Conservation (phyloP, 345 rosid genomes). For the Brassica carinata region DNA sequence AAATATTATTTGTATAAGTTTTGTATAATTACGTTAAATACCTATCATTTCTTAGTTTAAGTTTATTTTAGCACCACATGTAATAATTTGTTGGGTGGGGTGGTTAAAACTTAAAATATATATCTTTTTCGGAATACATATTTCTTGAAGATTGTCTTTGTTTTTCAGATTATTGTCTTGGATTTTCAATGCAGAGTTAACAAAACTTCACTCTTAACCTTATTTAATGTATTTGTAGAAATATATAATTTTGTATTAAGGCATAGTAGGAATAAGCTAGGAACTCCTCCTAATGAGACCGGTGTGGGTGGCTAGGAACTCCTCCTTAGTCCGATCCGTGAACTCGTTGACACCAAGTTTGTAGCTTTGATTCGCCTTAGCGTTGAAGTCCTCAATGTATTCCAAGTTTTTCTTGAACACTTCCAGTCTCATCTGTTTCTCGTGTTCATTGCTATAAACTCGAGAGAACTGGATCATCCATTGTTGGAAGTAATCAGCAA, state of each 20-base stretch:
- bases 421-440: conserved; percentile 37
- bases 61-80: too few species aligned
- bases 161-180: too few species aligned
- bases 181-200: not conserved
- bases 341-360: not conserved
- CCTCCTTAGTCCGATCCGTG: not conserved
- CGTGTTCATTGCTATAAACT: conserved; percentile 23
- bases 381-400: conserved; percentile 43
- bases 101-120: too few species aligned
- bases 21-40: too few species aligned
- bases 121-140: too few species aligned
- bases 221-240: not conserved
- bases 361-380: conserved; percentile 39
- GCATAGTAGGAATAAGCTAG: too few species aligned
- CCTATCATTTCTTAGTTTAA: too few species aligned
- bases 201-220: not conserved
- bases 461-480: conserved; percentile 38
- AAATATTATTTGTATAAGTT: too few species aligned
- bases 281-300: not conserved
- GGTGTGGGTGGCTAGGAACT: not conserved
- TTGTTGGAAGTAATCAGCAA: conserved; percentile 25
- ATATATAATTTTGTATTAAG: too few species aligned
- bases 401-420: conserved; percentile 42
- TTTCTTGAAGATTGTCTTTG: too few species aligned
- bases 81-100: too few species aligned